phyloP scores from a whole-genome alignment of 106 monocot genomes.

The Dioscorea alata region DNA sequence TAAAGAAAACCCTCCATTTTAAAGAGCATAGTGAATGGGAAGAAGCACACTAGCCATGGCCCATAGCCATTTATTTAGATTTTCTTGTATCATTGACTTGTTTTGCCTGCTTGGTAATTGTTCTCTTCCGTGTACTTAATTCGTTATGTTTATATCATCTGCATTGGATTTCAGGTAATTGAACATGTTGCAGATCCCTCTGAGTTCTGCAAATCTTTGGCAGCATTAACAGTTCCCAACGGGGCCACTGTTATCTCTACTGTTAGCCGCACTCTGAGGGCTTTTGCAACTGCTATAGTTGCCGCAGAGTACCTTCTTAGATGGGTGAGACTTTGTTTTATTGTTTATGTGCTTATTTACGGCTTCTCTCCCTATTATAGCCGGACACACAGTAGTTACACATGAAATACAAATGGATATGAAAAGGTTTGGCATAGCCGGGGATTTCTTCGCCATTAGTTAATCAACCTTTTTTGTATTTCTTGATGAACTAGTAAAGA shows the following conservation, averaged over 20 bases:
- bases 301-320: constrained; percentile 91
- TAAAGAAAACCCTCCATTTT: too few species aligned
- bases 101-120: too few species aligned
- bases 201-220: constrained; percentile 75
- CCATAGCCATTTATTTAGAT: background rate
- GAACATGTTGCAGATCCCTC: constrained; percentile 93
- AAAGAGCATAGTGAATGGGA: too few species aligned
- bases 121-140: background rate
- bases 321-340: constrained; percentile 50
- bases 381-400: background rate
- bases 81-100: too few species aligned
- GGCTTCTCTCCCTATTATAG: background rate
- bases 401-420: background rate
- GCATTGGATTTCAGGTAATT: constrained; percentile 62
- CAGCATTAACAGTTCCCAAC: constrained; percentile 49
- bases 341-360: background rate
- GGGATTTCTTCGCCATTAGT: too few species aligned
- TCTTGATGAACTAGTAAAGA: background rate
- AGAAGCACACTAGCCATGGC: too few species aligned
- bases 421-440: too few species aligned
- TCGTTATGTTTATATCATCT: background rate
- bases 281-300: constrained; percentile 92
- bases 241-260: constrained; percentile 87
- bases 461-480: background rate
- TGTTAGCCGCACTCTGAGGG: constrained; percentile 75